phyloP scores from a whole-genome alignment of 768 basidiomycete species.

The Kwoniella heveanensis region DNA sequence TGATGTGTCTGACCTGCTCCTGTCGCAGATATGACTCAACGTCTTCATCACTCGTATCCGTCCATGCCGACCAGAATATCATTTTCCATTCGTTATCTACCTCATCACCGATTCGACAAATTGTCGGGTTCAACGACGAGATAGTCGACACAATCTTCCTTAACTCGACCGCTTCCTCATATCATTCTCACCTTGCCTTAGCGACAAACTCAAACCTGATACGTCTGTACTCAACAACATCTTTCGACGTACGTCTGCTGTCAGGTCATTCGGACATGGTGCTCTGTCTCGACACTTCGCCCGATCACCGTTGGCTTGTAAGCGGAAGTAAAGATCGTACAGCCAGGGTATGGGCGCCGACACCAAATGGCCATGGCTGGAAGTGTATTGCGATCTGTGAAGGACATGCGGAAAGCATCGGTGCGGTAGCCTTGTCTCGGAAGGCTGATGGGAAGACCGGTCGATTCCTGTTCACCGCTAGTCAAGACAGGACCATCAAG shows the following conservation, averaged over 20 bases:
- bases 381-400: conserved; percentile 82
- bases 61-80: conserved; percentile 97
- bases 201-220: conserved; percentile 98
- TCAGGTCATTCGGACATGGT: conserved; percentile 91
- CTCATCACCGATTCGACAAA: conserved; percentile 68
- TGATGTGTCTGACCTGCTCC: neutral
- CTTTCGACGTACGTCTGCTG: conserved; percentile 80
- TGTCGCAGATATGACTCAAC: conserved; percentile 67
- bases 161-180: conserved; percentile 45
- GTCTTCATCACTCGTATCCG: conserved; percentile 69
- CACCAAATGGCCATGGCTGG: conserved; percentile 60
- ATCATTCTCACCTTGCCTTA: conserved; percentile 78
- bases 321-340: conserved; percentile 92
- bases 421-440: conserved; percentile 81
- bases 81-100: conserved; percentile 80
- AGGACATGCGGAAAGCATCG: conserved; percentile 91
- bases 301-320: conserved; percentile 71
- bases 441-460: conserved; percentile 48
- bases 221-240: conserved; percentile 76
- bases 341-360: conserved; percentile 77
- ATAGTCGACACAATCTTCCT: conserved; percentile 88
- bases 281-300: conserved; percentile 73
- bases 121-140: conserved; percentile 97
- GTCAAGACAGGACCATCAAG: conserved; percentile 96
- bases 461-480: conserved; percentile 87